Conservation (phyloP, 495 filamentous ascomycete species). For the Cairneyella variabilis region DNA sequence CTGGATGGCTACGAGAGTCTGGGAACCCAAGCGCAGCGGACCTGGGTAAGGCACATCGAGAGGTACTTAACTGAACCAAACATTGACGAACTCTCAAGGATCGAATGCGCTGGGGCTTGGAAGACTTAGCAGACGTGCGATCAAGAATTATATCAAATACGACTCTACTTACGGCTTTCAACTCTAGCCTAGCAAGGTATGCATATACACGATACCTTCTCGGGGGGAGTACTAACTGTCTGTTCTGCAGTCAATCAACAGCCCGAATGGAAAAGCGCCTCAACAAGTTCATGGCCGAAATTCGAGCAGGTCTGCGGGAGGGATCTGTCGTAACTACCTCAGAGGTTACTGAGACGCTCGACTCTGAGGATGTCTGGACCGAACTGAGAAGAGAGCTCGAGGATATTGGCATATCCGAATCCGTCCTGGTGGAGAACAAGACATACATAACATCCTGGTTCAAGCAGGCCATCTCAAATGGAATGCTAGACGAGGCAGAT, state of each 20-base stretch:
- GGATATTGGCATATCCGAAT: constrained; percentile 32
- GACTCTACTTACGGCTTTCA: constrained; percentile 5
- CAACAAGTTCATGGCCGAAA: constrained; percentile 33
- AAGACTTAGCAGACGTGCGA: constrained; percentile 13
- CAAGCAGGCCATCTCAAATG: constrained; percentile 21
- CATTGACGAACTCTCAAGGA: neutral
- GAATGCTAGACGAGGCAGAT: constrained; percentile 11
- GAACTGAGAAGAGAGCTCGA: constrained; percentile 34
- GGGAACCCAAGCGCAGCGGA: neutral
- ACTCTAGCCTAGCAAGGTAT: constrained; percentile 26
- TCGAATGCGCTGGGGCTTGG: constrained; percentile 1
- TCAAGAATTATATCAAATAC: constrained; percentile 21
- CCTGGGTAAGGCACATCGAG: neutral
- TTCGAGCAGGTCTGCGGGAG: constrained; percentile 32
- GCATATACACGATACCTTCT: constrained; percentile 7
- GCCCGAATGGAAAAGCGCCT: constrained; percentile 30
- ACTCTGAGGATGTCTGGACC: constrained; percentile 31
- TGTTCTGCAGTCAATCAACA: constrained; percentile 26
- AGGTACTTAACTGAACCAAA: too few relatives aligned
- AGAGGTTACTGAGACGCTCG: constrained; percentile 28
- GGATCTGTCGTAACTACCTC: constrained; percentile 28
- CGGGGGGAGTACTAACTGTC: neutral
- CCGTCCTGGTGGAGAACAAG: constrained; percentile 31
- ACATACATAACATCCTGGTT: constrained; percentile 31
- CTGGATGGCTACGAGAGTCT: constrained; percentile 3